A percentile compares a stretch with the other conserved stretches of the same genome.
phyloP scores from a whole-genome alignment of 768 basidiomycete genomes.

The Lactarius hatsudake region DNA sequence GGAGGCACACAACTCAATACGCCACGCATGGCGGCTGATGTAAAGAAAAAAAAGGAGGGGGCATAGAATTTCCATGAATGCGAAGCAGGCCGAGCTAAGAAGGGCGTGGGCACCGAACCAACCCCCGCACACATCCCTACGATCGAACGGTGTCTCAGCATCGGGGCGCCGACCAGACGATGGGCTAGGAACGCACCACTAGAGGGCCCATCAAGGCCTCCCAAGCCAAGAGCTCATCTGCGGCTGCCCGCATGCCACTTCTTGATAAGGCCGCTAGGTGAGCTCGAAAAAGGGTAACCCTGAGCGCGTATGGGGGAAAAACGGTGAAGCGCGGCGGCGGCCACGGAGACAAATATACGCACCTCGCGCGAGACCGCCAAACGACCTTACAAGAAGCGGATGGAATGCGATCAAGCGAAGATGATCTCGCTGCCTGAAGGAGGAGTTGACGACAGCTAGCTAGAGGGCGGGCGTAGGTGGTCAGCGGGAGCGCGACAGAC shows the following conservation, averaged over 20 bases:
- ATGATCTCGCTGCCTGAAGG: constrained; percentile 32
- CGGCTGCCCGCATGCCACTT: constrained; percentile 30
- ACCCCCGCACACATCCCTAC: constrained; percentile 23
- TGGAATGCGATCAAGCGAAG: constrained; percentile 37
- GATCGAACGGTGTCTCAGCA: not conserved
- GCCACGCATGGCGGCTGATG: not conserved
- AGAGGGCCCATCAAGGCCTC: constrained; percentile 24
- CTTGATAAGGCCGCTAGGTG: constrained; percentile 28
- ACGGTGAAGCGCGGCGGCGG: not conserved
- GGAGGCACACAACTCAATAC: constrained; percentile 12
- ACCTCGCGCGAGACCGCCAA: constrained; percentile 37
- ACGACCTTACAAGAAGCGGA: constrained; percentile 44
- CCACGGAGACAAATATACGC: constrained; percentile 7
- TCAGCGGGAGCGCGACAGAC: not conserved
- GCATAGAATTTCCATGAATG: constrained; percentile 24
- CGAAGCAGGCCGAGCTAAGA: constrained; percentile 23
- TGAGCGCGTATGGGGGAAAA: not conserved
- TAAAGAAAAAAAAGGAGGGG: not conserved
- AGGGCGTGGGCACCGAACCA: constrained; percentile 15
- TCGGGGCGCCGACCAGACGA: not conserved
- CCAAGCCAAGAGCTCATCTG: constrained; percentile 29
- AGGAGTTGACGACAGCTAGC: constrained; percentile 22
- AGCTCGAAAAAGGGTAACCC: constrained; percentile 26
- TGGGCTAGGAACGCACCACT: constrained; percentile 10
- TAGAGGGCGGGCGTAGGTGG: not conserved